Evolutionary conservation across 805 yeast genomes (phyloP).

Genomic region (Metschnikowia vanudenii): DNA sequence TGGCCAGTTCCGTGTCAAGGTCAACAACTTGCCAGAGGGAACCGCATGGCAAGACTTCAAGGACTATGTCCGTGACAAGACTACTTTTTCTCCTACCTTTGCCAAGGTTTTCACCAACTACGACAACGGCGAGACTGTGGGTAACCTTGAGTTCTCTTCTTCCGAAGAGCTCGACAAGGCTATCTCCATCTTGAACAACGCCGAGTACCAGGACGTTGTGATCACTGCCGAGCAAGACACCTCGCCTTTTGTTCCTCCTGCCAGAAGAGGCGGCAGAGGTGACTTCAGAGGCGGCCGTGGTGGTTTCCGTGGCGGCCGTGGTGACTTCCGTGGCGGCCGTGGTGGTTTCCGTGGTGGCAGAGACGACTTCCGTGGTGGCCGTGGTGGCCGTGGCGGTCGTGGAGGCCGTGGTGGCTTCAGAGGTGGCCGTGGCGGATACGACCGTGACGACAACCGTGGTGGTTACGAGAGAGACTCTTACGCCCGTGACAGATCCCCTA

Average conservation of each 20-base stretch:
- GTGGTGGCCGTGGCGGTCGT: slow-evolving; percentile 45
- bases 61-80: slow-evolving; percentile 83
- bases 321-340: slow-evolving; percentile 48
- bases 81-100: slow-evolving; percentile 61
- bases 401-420: slow-evolving; percentile 44
- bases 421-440: slow-evolving; percentile 44
- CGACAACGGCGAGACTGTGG: slow-evolving; percentile 45
- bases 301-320: slow-evolving; percentile 32
- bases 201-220: slow-evolving; percentile 67
- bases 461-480: slow-evolving; percentile 46
- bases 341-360: slow-evolving; percentile 38
- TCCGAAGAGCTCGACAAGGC: slow-evolving; percentile 78
- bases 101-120: slow-evolving; percentile 50
- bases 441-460: slow-evolving; percentile 46
- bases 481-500: slow-evolving; percentile 64
- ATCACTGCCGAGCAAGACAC: slow-evolving; percentile 78
- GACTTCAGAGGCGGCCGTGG: slow-evolving; percentile 43
- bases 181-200: slow-evolving; percentile 66
- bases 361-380: slow-evolving; percentile 27
- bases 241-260: slow-evolving; percentile 54
- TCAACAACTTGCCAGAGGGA: slow-evolving; percentile 68
- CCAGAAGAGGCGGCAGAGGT: slow-evolving; percentile 44
- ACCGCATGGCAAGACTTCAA: slow-evolving; percentile 87
- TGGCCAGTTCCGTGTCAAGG: slow-evolving; percentile 71
- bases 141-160: slow-evolving; percentile 55